A percentile compares a stretch with the other conserved stretches of the same genome.
Evolutionary conservation across 2,329 filamentous ascomycete genomes (phyloP).

Genomic region (Phyllosticta citribraziliensis): DNA sequence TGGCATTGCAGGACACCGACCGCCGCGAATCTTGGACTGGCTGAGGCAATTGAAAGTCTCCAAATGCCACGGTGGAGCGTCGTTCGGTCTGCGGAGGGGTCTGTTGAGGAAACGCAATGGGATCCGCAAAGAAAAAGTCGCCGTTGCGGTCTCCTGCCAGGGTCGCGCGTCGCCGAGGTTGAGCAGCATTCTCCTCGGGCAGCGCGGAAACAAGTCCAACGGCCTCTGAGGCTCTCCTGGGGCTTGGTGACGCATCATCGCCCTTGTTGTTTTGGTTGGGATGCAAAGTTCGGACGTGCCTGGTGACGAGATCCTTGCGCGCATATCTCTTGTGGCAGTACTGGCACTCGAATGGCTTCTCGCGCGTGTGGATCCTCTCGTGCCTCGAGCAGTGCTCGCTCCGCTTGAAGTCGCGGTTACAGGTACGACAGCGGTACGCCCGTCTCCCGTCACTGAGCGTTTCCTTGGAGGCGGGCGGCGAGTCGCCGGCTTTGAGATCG

Average conservation of each 20-base stretch:
- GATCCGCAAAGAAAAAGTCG: background rate
- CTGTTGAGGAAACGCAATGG: background rate
- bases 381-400: slow-evolving; percentile 27
- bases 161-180: background rate
- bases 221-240: background rate
- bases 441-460: background rate
- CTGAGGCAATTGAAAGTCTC: background rate
- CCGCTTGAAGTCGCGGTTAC: slow-evolving; percentile 24
- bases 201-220: background rate
- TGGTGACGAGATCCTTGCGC: slow-evolving; percentile 28
- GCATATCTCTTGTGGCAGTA: slow-evolving; percentile 26
- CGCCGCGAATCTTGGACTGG: background rate
- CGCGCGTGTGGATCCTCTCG: slow-evolving; percentile 25
- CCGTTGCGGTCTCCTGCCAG: background rate
- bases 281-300: slow-evolving; percentile 26
- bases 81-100: background rate
- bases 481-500: background rate
- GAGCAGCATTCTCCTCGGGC: background rate
- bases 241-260: background rate
- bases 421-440: slow-evolving; percentile 19
- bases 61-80: background rate
- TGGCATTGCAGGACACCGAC: background rate
- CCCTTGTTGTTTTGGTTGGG: slow-evolving; percentile 9
- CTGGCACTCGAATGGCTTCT: slow-evolving; percentile 24
- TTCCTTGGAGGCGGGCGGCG: background rate